Base-by-base conservation (phyloP, 2,329 filamentous ascomycete genomes). In the Stagonosporopsis tanaceti region DNA sequence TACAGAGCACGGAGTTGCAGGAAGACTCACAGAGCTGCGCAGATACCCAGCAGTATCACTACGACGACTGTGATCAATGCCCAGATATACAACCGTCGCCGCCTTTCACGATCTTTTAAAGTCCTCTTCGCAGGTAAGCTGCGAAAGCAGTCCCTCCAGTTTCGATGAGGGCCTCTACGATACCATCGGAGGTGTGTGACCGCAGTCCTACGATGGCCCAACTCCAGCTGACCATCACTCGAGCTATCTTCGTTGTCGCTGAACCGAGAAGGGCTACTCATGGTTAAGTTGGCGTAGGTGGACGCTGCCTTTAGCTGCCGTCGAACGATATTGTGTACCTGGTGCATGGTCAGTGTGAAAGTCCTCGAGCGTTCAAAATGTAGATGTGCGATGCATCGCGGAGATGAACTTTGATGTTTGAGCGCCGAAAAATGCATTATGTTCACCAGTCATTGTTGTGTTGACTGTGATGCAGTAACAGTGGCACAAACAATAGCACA, bases 1-100 rank as follows among this genome's bases (percentile, higher is more conserved):
- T 8, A 27, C 17, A 14, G 6, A 9, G 14, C 20, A 28, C 9
- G n/a, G 24, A 9, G 32, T 3, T 15, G 25, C 6, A 35, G 17
- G 14, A 22, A 14, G 20, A 47, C 64, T 59, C 55, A 67, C 66
- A 69, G 57, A 17, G 45, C 63, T 24, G 61, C 66, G 24, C 66
- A 56, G n/a, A 59, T 37, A 17, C 67, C 64, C 42, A 71, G 52
- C 17, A 62, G 45, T 15, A 46, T 47, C 38, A 68, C 14, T 6
- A 62, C 38, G 11, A 52, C 54, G 25, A 61, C 22, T 7, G 58
- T 32, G 15, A 64, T 61, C n/a, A 63, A 27, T 1, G 57, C 6
- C 40, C 45, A 48, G 47, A 42, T 28, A 37, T 46, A 66, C 17
- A 40, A 51, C 12, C 39, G 54, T 45, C 51, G 59, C 42, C 57